Evolutionary conservation across 768 basidiomycete species (phyloP).

Genomic region (Pisolithus sp.): DNA sequence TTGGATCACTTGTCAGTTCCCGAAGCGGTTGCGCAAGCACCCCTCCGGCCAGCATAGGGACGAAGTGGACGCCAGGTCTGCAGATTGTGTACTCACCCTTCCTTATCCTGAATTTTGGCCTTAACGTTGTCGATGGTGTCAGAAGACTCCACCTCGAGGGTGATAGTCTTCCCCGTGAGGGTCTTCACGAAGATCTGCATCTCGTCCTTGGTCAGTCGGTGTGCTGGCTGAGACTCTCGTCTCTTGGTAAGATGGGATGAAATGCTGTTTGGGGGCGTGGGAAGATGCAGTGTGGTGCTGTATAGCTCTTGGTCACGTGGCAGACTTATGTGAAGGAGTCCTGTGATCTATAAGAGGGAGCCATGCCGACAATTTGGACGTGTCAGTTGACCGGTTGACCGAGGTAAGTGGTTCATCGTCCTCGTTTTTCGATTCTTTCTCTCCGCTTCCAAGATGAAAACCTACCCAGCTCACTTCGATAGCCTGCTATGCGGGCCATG

Average conservation of each 20-base stretch:
- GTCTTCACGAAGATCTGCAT: conserved; percentile 83
- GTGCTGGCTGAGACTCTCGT: not conserved
- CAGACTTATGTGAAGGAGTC: conserved; percentile 4
- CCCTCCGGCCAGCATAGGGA: not conserved
- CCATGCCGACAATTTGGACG: too few species aligned
- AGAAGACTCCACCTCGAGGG: conserved; percentile 95
- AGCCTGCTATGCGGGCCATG: conserved; percentile 40
- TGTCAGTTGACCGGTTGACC: too few species aligned
- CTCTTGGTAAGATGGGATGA: conserved; percentile 5
- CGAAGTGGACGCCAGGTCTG: conserved; percentile 32
- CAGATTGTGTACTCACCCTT: conserved; percentile 39
- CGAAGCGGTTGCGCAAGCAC: conserved; percentile 30
- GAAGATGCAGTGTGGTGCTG: conserved; percentile 17
- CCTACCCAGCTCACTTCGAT: conserved; percentile 66
- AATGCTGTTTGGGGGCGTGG: conserved; percentile 10
- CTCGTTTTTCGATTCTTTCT: not conserved
- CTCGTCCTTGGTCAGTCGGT: conserved; percentile 9
- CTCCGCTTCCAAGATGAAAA: conserved; percentile 21
- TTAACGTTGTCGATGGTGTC: conserved; percentile 97
- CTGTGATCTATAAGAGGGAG: too few species aligned
- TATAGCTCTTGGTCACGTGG: conserved; percentile 25
- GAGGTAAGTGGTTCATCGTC: conserved; percentile 2
- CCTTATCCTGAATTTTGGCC: conserved; percentile 75
- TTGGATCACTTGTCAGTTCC: not conserved
- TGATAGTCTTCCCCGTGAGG: conserved; percentile 96